These are phyloP conservation scores for Verticillium zaregamsianum DNA, from an alignment of 2,329 filamentous ascomycete genomes.

Conservation along the genomic window DNA sequence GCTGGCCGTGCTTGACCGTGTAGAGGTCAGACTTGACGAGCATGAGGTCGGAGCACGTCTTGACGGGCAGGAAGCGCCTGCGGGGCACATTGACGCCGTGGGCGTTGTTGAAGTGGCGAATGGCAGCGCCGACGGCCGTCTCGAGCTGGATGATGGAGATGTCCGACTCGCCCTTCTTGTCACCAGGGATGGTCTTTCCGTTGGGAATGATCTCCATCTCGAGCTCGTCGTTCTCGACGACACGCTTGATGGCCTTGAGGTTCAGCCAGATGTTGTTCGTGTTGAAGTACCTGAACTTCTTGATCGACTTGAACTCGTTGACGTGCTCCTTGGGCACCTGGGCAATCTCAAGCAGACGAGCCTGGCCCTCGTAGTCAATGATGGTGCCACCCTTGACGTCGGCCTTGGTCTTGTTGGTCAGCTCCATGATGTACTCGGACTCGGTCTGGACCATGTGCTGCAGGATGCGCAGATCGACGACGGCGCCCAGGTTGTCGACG, in stretches of 20 bases:
- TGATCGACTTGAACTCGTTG: constrained; percentile 99
- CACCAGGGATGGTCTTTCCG: constrained; percentile 95
- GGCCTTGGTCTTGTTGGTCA: constrained; percentile 99
- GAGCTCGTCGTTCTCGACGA: constrained; percentile 97
- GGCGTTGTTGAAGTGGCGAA: constrained; percentile 97
- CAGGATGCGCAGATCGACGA: constrained; percentile 95
- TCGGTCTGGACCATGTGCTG: constrained; percentile 99
- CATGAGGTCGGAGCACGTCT: constrained; percentile 99
- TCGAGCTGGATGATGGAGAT: constrained; percentile 97
- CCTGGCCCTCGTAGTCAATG: constrained; percentile 97
- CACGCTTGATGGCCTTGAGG: constrained; percentile 93
- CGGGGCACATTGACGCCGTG: constrained; percentile 99
- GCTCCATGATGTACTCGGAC: constrained; percentile 98
- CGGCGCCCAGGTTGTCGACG: constrained; percentile 96
- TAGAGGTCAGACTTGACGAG: constrained; percentile 99
- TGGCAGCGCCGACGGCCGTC: constrained; percentile 96
- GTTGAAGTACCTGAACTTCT: constrained; percentile 99
- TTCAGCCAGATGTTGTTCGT: constrained; percentile 99
- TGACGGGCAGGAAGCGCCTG: constrained; percentile 97
- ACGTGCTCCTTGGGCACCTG: constrained; percentile 99
- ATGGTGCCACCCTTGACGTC: constrained; percentile 99
- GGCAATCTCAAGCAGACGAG: constrained; percentile 95
- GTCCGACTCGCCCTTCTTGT: constrained; percentile 99
- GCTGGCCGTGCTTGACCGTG: constrained; percentile 96
- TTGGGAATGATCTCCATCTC: constrained; percentile 99